Percentiles rank a stretch among this genome's conserved stretches.
phyloP scores from a whole-genome alignment of 2,329 filamentous ascomycete species.

The Dryadomyces quercus-mongolicae region DNA sequence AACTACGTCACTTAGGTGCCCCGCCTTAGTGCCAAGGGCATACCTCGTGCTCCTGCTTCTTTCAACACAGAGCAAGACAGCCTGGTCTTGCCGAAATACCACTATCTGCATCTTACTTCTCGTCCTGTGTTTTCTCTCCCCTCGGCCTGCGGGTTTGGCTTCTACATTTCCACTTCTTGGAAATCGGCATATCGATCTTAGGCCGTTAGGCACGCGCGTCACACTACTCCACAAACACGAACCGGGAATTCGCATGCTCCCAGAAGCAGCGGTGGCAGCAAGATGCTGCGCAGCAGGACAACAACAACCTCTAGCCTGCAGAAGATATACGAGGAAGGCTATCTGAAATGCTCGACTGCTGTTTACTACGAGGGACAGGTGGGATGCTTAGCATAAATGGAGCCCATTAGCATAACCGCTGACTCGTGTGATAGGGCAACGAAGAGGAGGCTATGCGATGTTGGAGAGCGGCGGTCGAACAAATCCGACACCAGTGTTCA shows the following conservation, averaged over 20 bases:
- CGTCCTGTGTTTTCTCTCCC: neutral
- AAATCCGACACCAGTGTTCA: constrained; percentile 77
- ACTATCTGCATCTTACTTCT: neutral
- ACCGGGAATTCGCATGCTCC: constrained; percentile 8
- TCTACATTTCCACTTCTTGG: neutral
- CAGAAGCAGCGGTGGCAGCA: constrained; percentile 14
- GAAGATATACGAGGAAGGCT: constrained; percentile 96
- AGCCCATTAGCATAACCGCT: neutral
- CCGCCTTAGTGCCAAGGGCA: neutral
- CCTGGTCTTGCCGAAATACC: neutral
- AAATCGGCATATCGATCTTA: neutral
- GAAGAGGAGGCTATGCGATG: constrained; percentile 81
- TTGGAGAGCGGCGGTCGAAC: constrained; percentile 79
- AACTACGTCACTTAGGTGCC: constrained; percentile 1
- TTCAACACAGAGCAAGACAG: neutral
- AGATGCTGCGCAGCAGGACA: constrained; percentile 40
- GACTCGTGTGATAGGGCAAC: constrained; percentile 53
- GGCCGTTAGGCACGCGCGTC: neutral
- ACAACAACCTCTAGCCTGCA: constrained; percentile 59
- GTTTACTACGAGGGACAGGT: constrained; percentile 95
- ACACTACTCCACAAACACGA: neutral
- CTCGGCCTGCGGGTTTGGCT: neutral
- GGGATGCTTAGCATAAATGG: constrained; percentile 8
- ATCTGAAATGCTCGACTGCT: constrained; percentile 86
- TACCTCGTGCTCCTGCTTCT: neutral